Evolutionary conservation across 192 early-diverging fungal species (phyloP), one percentile per base, ranked within the genome.

Genomic region (Backusella liffmaniae): DNA sequence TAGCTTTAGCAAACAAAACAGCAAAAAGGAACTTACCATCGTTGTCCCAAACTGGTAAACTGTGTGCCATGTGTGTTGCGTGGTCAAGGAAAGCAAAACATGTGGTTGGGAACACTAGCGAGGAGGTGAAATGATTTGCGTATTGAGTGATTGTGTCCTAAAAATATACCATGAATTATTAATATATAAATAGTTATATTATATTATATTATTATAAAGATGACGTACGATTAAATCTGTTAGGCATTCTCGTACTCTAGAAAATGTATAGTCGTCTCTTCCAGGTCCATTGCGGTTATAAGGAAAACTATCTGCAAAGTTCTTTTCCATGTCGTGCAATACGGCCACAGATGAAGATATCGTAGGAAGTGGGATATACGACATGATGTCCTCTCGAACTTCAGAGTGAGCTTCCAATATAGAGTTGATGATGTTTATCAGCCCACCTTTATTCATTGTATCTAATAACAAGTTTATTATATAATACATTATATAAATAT

Each of bases 211-310:
- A 56, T 23, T 62, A 46, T n/a, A 4, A 32, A 18, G 12, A 23
- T 0, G 4, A 71, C 79, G 56, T 85, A 88, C 90, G 26, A 85
- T 80, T 23, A 97, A 85, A 71, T 97, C 95, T 3, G 86, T 81
- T 26, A 98, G 80, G 8, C 86, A 84, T 51, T 92, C 90, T 74
- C 89, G 86, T 53, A 97, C 94, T 71, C 97, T 87, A 80, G 93
- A 91, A 83, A 91, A 97, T 6, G 95, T 90, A 83, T 99, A 99
- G 82, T 95, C 93, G 81, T 97, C 96, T 32, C 86, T 83, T 1
- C 81, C 76, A 23, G 90, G 88, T 16, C 96, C 96, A 53, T 87
- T 86, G 76, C 92, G 91, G 71, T 88, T 92, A 86, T 97, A 99
- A 0, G 96, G 96, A 81, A 96, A 97, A 4, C 91, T 87, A 3